phyloP scores from a whole-genome alignment of 768 basidiomycete species.

The Russula griseocarnosa region DNA sequence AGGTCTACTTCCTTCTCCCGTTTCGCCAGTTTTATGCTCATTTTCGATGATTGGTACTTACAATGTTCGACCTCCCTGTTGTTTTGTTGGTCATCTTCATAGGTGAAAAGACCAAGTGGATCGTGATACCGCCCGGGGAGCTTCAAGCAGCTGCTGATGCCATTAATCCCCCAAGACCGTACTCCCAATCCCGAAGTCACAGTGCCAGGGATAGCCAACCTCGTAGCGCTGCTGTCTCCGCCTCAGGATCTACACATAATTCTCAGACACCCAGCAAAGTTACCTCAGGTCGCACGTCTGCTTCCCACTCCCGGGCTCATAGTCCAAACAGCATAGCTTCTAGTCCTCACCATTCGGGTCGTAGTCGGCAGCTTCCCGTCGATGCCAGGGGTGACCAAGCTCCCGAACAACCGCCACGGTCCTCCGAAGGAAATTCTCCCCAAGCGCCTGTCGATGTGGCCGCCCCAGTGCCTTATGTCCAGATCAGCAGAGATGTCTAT shows the following conservation, averaged over 20 bases:
- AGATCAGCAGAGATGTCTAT: slow-evolving; percentile 24
- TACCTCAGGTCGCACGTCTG: slow-evolving; percentile 37
- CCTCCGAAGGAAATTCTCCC: slow-evolving; percentile 23
- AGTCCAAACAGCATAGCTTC: slow-evolving; percentile 48
- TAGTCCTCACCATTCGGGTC: slow-evolving; percentile 40
- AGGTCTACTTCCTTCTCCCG: slow-evolving; percentile 3
- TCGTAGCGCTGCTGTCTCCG: slow-evolving; percentile 30
- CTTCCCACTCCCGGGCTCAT: slow-evolving; percentile 44
- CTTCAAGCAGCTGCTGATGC: slow-evolving; percentile 52
- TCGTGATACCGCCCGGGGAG: slow-evolving; percentile 53
- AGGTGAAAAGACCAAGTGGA: slow-evolving; percentile 61
- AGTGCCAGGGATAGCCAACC: slow-evolving; percentile 30
- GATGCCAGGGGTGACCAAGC: slow-evolving; percentile 6
- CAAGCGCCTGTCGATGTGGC: slow-evolving; percentile 18
- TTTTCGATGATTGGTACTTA: slow-evolving; percentile 14
- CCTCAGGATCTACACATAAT: slow-evolving; percentile 34
- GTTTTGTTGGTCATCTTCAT: slow-evolving; percentile 13
- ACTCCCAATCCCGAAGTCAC: slow-evolving; percentile 34
- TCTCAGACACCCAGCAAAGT: slow-evolving; percentile 41
- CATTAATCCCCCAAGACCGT: slow-evolving; percentile 28
- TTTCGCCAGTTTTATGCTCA: slow-evolving; percentile 13
- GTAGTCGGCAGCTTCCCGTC: slow-evolving; percentile 23
- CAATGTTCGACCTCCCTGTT: slow-evolving; percentile 2
- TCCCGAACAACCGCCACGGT: slow-evolving; percentile 13
- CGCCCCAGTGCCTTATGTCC: slow-evolving; percentile 25